A percentile compares a stretch with the other conserved stretches of the same genome.
Evolutionary conservation across 2,329 filamentous ascomycete species (phyloP).

Genomic region (Penicillium sp.): DNA sequence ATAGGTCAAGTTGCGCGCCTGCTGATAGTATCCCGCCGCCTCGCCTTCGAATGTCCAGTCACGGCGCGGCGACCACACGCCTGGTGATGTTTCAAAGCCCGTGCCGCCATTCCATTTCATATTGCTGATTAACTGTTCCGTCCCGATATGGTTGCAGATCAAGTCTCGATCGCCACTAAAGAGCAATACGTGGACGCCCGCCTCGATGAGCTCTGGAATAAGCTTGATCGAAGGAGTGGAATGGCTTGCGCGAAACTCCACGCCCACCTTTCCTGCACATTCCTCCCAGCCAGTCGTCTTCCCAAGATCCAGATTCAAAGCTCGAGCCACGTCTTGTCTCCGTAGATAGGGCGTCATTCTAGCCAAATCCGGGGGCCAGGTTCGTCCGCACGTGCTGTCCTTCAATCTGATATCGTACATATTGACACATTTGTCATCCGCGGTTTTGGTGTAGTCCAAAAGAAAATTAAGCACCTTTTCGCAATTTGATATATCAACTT

Average conservation of each 20-base stretch:
- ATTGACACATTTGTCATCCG: constrained; percentile 67
- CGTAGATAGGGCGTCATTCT: constrained; percentile 80
- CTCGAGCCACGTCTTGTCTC: constrained; percentile 69
- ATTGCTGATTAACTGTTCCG: constrained; percentile 83
- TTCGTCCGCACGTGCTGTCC: constrained; percentile 88
- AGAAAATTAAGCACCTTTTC: constrained; percentile 73
- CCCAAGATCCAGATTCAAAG: constrained; percentile 75
- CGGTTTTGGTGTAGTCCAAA: constrained; percentile 60
- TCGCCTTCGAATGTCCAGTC: constrained; percentile 94
- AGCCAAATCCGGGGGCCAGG: constrained; percentile 87
- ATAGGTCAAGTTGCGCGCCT: constrained; percentile 92
- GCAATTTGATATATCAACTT: constrained; percentile 67
- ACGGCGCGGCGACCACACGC: constrained; percentile 84
- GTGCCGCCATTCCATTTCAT: constrained; percentile 89
- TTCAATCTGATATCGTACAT: constrained; percentile 91
- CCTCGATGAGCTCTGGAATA: constrained; percentile 71
- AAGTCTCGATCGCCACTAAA: constrained; percentile 93
- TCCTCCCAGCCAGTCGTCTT: constrained; percentile 89
- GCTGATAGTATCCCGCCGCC: constrained; percentile 85
- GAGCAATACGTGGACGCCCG: constrained; percentile 70
- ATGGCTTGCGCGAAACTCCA: constrained; percentile 64
- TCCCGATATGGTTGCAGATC: constrained; percentile 96
- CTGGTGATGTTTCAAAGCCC: constrained; percentile 83
- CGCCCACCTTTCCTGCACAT: constrained; percentile 75
- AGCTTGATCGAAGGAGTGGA: constrained; percentile 71